phyloP scores from a whole-genome alignment of 257 asterid species.

The Phtheirospermum japonicum region DNA sequence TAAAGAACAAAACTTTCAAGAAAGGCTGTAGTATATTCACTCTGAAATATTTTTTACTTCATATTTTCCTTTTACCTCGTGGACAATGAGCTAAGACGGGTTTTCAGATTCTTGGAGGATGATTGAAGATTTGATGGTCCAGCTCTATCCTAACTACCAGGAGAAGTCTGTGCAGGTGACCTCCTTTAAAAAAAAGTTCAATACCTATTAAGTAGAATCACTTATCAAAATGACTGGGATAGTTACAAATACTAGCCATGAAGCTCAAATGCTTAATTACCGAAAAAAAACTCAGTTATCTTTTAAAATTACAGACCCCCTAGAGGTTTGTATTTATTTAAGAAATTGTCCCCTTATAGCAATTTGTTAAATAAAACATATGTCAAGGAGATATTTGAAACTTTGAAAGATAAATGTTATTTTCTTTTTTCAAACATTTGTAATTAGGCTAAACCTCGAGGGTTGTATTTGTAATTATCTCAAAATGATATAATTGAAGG shows the following conservation, averaged over 20 bases:
- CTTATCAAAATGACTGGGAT: no score
- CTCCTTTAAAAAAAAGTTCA: constrained; percentile 26
- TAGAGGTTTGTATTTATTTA: not conserved
- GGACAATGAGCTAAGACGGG: constrained; percentile 73
- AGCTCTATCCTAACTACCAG: constrained; percentile 65
- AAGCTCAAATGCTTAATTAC: not conserved
- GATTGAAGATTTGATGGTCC: constrained; percentile 85
- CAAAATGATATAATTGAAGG: no score
- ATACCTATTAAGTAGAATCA: not conserved
- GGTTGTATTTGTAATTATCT: not conserved
- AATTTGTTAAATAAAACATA: not conserved
- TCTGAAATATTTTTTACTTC: not conserved
- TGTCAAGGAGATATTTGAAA: not conserved
- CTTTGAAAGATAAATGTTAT: no score
- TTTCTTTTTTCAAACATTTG: no score
- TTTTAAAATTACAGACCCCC: not conserved
- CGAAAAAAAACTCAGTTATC: not conserved
- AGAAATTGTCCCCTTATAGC: not conserved
- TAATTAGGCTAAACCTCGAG: not conserved
- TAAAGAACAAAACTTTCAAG: constrained; percentile 6
- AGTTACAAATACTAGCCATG: no score
- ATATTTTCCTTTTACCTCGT: constrained; percentile 44
- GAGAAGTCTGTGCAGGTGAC: constrained; percentile 55
- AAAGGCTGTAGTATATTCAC: no score
- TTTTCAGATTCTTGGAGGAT: constrained; percentile 69